phyloP scores from a whole-genome alignment of 306 rosid species.

The Senna tora region DNA sequence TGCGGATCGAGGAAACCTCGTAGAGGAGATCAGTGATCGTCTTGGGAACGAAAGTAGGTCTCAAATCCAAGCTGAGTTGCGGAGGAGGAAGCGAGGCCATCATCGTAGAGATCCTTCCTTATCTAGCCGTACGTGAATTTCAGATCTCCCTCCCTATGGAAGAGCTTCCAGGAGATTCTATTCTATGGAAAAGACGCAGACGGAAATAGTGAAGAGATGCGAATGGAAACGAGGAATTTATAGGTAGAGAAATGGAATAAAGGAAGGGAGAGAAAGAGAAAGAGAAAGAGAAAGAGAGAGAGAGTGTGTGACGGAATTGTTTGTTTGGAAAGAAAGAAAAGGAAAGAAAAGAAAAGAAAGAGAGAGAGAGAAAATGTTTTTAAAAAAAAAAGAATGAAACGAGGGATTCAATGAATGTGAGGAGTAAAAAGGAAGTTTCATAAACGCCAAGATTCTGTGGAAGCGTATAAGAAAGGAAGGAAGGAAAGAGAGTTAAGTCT shows the following conservation, averaged over 20 bases:
- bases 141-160: constrained; percentile 33
- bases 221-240: not conserved
- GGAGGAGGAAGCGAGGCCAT: constrained; percentile 84
- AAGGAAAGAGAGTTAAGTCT: constrained; percentile 1
- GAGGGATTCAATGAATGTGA: constrained; percentile 22
- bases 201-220: constrained; percentile 14
- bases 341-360: not conserved
- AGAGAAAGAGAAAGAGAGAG: not conserved
- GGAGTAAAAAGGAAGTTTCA: constrained; percentile 38
- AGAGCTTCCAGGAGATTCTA: constrained; percentile 21
- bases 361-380: constrained; percentile 6
- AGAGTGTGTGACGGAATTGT: not conserved
- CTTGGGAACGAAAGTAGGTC: constrained; percentile 69
- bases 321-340: constrained; percentile 1
- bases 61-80: constrained; percentile 80
- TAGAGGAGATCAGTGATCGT: constrained; percentile 68
- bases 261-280: constrained; percentile 1
- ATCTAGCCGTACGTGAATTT: constrained; percentile 26
- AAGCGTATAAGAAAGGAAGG: not conserved
- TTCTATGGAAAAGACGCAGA: not conserved
- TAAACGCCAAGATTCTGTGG: constrained; percentile 63
- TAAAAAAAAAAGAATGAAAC: constrained; percentile 1
- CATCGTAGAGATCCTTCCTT: constrained; percentile 17
- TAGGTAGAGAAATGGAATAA: not conserved
- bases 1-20: constrained; percentile 47